Conservation (phyloP, 2,329 filamentous ascomycete genomes). For the Fusarium dlaminii region DNA sequence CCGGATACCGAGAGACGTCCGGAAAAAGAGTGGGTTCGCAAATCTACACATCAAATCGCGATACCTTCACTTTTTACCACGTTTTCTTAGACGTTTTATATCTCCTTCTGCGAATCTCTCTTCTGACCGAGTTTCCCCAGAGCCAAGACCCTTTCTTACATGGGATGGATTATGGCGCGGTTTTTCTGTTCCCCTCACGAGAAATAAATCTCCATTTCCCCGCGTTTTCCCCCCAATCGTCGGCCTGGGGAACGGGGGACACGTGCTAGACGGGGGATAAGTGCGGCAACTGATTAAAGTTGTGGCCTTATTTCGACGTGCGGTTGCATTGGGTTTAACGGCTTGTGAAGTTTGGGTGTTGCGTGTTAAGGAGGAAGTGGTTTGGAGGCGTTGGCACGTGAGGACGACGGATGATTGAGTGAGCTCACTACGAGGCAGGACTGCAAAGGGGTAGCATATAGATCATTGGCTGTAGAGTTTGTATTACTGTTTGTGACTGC, state of each 20-base stretch:
- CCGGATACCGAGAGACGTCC: slow-evolving; percentile 41
- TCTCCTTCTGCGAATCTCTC: not conserved
- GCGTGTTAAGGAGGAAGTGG: slow-evolving; percentile 5
- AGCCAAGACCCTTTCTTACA: slow-evolving; percentile 27
- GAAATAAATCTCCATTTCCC: slow-evolving; percentile 35
- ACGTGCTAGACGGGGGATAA: slow-evolving; percentile 11
- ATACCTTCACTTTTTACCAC: slow-evolving; percentile 32
- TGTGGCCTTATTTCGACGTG: slow-evolving; percentile 22
- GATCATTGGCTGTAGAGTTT: not conserved
- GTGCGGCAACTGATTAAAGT: slow-evolving; percentile 14
- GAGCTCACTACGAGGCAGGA: not conserved
- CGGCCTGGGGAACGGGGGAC: not conserved
- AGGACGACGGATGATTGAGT: not conserved
- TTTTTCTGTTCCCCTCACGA: slow-evolving; percentile 32
- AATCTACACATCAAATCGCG: slow-evolving; percentile 3
- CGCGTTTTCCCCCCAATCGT: slow-evolving; percentile 32
- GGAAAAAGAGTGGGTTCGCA: slow-evolving; percentile 34
- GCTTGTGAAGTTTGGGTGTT: slow-evolving; percentile 3
- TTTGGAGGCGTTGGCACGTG: slow-evolving; percentile 6
- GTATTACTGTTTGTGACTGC: not conserved
- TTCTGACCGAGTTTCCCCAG: slow-evolving; percentile 5
- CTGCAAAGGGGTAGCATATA: not conserved
- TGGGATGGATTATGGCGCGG: slow-evolving; percentile 38
- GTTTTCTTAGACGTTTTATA: slow-evolving; percentile 26
- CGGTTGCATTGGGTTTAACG: not conserved